Evolutionary conservation across 1,284 basidiomycete genomes (phyloP).

Genomic region (Boletellus deceptivus): DNA sequence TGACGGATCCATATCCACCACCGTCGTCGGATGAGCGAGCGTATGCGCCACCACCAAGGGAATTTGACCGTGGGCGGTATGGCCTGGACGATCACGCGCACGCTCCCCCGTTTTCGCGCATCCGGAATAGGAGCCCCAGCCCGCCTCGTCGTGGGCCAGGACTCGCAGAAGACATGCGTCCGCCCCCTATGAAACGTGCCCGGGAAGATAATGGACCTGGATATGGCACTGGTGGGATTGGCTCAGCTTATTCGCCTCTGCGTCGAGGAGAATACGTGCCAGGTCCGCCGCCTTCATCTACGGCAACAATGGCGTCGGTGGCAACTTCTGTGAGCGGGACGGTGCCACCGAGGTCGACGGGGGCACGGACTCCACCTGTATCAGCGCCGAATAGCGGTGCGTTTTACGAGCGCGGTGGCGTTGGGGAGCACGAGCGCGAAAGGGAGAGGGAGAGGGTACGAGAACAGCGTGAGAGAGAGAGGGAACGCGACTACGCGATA

Average conservation of each 20-base stretch:
- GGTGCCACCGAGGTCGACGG: slow-evolving; percentile 16
- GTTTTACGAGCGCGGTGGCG: slow-evolving; percentile 27
- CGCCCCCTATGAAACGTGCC: slow-evolving; percentile 34
- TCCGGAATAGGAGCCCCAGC: slow-evolving; percentile 39
- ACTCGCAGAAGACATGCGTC: slow-evolving; percentile 35
- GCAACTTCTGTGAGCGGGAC: slow-evolving; percentile 9
- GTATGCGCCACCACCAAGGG: slow-evolving; percentile 25
- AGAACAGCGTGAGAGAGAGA: slow-evolving; percentile 6
- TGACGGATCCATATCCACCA: slow-evolving; percentile 22
- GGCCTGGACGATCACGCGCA: slow-evolving; percentile 17
- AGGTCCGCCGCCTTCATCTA: slow-evolving; percentile 18
- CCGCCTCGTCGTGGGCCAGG: slow-evolving; percentile 26
- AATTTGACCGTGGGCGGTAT: slow-evolving; percentile 31
- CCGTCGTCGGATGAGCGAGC: slow-evolving; percentile 19
- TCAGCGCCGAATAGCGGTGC: slow-evolving; percentile 11
- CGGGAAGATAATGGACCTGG: slow-evolving; percentile 33
- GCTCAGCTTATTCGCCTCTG: slow-evolving; percentile 27
- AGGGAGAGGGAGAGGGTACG: slow-evolving; percentile 10
- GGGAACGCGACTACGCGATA: slow-evolving; percentile 14
- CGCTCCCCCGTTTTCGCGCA: slow-evolving; percentile 28
- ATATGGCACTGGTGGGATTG: slow-evolving; percentile 9
- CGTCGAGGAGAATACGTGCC: slow-evolving; percentile 20
- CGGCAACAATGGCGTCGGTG: slow-evolving; percentile 9
- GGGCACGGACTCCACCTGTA: slow-evolving; percentile 19
- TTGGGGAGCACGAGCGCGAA: slow-evolving; percentile 1